phyloP scores from a whole-genome alignment of 768 basidiomycete genomes.

The Brasilioporus rufonigricans region DNA sequence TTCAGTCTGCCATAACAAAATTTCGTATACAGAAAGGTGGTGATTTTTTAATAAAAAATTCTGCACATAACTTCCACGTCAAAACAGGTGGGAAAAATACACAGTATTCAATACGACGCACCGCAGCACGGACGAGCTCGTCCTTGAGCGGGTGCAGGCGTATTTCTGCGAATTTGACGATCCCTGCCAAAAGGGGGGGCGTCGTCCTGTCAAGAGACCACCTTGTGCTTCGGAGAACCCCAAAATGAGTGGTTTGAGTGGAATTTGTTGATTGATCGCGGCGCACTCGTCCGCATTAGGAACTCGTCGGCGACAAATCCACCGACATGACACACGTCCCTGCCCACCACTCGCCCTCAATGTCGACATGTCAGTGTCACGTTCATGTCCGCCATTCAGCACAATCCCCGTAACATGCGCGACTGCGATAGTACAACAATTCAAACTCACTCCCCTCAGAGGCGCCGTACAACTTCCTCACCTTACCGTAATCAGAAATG shows the following conservation, averaged over 20 bases:
- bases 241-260: constrained; percentile 22
- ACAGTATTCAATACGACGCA: constrained; percentile 8
- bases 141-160: background rate
- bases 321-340: constrained; percentile 25
- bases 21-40: constrained; percentile 42
- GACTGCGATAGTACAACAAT: constrained; percentile 19
- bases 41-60: constrained; percentile 41
- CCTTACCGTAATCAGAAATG: constrained; percentile 33
- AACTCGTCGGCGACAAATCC: constrained; percentile 28
- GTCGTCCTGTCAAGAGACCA: constrained; percentile 17
- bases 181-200: constrained; percentile 22
- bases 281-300: constrained; percentile 24
- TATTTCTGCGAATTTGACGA: constrained; percentile 21
- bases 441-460: constrained; percentile 11
- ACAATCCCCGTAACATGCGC: constrained; percentile 13
- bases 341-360: constrained; percentile 15
- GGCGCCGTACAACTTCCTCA: constrained; percentile 31
- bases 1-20: constrained; percentile 38
- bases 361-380: constrained; percentile 30
- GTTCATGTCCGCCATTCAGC: constrained; percentile 20
- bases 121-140: background rate
- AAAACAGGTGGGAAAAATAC: constrained; percentile 21
- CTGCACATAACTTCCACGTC: constrained; percentile 31
- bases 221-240: constrained; percentile 24
- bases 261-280: constrained; percentile 26